phyloP scores from a whole-genome alignment of 2,329 filamentous ascomycete species.

The Colletotrichum liriopes region DNA sequence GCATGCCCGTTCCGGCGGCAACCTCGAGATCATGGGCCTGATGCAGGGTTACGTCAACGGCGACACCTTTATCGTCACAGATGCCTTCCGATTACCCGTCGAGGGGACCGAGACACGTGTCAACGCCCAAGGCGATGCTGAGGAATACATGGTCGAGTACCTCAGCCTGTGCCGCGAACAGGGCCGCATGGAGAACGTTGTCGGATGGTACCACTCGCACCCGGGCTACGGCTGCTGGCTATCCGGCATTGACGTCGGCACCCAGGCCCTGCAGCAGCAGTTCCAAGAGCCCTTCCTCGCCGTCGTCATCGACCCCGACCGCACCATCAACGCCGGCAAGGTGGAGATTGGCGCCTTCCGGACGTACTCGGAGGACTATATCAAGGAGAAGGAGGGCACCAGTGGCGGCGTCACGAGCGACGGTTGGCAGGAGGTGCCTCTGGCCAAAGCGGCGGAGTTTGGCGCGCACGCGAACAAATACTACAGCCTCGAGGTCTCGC shows the following conservation, averaged over 20 bases:
- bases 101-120: slow-evolving; percentile 99
- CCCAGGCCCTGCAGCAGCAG: slow-evolving; percentile 87
- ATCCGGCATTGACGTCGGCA: slow-evolving; percentile 93
- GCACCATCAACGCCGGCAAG: slow-evolving; percentile 93
- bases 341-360: slow-evolving; percentile 98
- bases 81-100: slow-evolving; percentile 93
- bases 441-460: slow-evolving; percentile 96
- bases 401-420: slow-evolving; percentile 61
- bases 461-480: slow-evolving; percentile 93
- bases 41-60: slow-evolving; percentile 96
- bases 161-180: slow-evolving; percentile 82
- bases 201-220: slow-evolving; percentile 99
- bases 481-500: slow-evolving; percentile 91
- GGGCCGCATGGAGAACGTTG: slow-evolving; percentile 88
- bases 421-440: slow-evolving; percentile 83
- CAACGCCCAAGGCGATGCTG: slow-evolving; percentile 94
- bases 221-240: slow-evolving; percentile 99
- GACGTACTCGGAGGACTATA: slow-evolving; percentile 86
- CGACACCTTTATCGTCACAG: slow-evolving; percentile 91
- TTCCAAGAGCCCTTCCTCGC: slow-evolving; percentile 94
- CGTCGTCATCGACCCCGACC: slow-evolving; percentile 94
- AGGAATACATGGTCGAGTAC: slow-evolving; percentile 96
- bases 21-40: slow-evolving; percentile 95
- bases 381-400: slow-evolving; percentile 56
- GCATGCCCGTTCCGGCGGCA: slow-evolving; percentile 95